Conservation (phyloP, 2,329 filamentous ascomycete genomes). For the Aphanocladium album region DNA sequence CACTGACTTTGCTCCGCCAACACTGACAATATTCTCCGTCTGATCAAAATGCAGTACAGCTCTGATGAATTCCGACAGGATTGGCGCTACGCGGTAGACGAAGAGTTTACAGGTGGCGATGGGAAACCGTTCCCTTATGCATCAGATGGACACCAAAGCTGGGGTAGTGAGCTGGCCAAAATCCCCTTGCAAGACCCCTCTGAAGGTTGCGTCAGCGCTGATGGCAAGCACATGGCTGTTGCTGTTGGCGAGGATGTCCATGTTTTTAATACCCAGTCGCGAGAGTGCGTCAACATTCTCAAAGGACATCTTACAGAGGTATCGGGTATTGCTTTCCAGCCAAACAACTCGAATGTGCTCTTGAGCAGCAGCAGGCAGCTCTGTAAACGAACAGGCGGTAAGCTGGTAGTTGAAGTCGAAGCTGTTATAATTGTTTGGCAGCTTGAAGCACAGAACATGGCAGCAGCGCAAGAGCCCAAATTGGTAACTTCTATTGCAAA, state of each 20-base stretch:
- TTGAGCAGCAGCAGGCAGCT: background rate
- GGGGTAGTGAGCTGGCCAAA: constrained; percentile 11
- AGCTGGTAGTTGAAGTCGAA: background rate
- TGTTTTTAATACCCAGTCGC: background rate
- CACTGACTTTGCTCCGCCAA: background rate
- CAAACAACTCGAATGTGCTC: constrained; percentile 5
- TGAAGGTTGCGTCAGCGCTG: constrained; percentile 6
- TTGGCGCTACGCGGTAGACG: constrained; percentile 11
- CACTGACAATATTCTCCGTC: background rate
- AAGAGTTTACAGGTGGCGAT: constrained; percentile 6
- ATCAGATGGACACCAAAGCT: background rate
- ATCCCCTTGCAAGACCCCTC: background rate
- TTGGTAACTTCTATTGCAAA: background rate
- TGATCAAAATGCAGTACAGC: background rate
- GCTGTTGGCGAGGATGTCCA: background rate
- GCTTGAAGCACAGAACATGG: background rate
- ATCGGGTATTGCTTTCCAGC: constrained; percentile 3
- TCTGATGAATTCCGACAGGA: constrained; percentile 4
- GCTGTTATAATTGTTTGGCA: background rate
- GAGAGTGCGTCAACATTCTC: background rate
- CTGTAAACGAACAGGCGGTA: background rate
- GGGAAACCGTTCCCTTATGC: constrained; percentile 11
- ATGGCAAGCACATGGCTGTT: constrained; percentile 3
- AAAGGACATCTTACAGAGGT: background rate
- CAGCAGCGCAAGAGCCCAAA: background rate